These are phyloP conservation scores for Globisporangium nodosum DNA, from an alignment of 352 stramenopile genomes.

Conservation along the genomic window DNA sequence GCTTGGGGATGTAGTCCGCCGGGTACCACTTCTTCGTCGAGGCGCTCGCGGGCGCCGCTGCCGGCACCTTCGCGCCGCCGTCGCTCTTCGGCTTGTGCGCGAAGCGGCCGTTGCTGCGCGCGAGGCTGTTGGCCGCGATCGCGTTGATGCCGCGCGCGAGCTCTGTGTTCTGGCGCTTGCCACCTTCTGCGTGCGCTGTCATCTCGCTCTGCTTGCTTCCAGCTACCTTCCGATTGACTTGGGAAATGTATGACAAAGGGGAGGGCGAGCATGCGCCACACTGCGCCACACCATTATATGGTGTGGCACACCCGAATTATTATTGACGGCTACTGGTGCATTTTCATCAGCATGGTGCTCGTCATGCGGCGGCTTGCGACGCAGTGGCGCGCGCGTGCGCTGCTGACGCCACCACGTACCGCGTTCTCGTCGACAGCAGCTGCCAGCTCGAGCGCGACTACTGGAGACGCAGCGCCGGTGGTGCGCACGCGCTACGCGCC, in stretches of 20 bases:
- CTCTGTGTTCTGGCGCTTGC: conserved; percentile 48
- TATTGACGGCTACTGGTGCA: neutral
- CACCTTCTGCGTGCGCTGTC: neutral
- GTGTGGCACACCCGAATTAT: neutral
- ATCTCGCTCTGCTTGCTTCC: neutral
- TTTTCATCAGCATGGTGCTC: neutral
- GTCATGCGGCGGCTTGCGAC: neutral
- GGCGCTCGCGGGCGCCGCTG: conserved; percentile 1
- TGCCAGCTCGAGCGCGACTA: neutral
- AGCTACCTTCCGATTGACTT: neutral
- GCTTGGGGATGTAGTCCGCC: conserved; percentile 72
- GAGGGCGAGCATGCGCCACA: neutral
- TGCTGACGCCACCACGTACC: neutral
- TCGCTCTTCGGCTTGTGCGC: conserved; percentile 53
- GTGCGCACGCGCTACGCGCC: conserved; percentile 87
- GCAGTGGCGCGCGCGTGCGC: neutral
- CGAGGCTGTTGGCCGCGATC: conserved; percentile 61
- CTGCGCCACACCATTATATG: neutral
- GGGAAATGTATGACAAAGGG: neutral
- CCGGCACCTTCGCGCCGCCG: conserved; percentile 44
- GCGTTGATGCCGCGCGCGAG: conserved; percentile 77
- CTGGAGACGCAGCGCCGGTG: neutral
- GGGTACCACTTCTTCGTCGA: conserved; percentile 75
- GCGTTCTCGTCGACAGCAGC: neutral
- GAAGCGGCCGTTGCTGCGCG: conserved; percentile 50